Evolutionary conservation across 2,329 filamentous ascomycete genomes (phyloP).

Genomic region (Phyllosticta paracitricarpa): DNA sequence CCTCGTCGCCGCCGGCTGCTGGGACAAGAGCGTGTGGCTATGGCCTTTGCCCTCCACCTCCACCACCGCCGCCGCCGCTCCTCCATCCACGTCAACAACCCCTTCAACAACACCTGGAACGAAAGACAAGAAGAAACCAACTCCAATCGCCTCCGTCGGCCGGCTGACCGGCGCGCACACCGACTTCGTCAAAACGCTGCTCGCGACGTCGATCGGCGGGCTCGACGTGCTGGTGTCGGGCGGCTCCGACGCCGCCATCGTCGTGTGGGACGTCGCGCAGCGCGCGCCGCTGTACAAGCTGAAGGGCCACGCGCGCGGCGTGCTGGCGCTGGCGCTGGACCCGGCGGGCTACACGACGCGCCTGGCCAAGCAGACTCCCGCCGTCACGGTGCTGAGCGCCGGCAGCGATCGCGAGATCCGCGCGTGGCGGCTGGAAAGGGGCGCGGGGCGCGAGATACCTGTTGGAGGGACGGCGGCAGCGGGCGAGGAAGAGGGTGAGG

Average conservation of each 20-base stretch:
- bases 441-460: conserved; percentile 26
- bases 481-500: conserved; percentile 20
- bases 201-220: conserved; percentile 50
- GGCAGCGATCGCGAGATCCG: conserved; percentile 57
- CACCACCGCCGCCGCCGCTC: neutral
- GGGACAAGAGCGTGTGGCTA: conserved; percentile 88
- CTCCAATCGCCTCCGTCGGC: conserved; percentile 42
- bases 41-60: conserved; percentile 42
- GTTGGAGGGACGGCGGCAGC: neutral
- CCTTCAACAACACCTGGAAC: too few species aligned
- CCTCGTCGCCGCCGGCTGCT: conserved; percentile 76
- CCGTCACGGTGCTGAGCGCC: conserved; percentile 60
- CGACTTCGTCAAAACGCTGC: conserved; percentile 83
- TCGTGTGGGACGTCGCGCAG: conserved; percentile 69
- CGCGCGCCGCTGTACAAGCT: conserved; percentile 64
- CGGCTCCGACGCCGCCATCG: conserved; percentile 36
- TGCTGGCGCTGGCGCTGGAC: conserved; percentile 73
- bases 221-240: conserved; percentile 45
- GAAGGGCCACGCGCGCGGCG: conserved; percentile 66
- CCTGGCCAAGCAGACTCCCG: conserved; percentile 10
- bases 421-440: conserved; percentile 56
- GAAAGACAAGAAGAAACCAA: neutral
- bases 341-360: conserved; percentile 39
- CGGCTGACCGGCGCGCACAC: conserved; percentile 49
- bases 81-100: neutral